Base-by-base conservation (phyloP, 2,329 filamentous ascomycete genomes). In the Claviceps cyperi region DNA sequence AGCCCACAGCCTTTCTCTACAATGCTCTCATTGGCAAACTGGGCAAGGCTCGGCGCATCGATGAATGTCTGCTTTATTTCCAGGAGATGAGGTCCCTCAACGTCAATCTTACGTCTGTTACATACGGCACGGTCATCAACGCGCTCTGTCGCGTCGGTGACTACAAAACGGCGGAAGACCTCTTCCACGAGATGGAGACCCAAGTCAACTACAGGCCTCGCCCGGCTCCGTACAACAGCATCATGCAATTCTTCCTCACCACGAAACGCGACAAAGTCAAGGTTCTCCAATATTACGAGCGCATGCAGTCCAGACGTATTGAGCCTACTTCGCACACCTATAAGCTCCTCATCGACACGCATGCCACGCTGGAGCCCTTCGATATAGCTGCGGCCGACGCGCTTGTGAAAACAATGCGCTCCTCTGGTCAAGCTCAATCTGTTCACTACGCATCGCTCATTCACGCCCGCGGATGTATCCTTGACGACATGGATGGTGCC, bases 181-280 rank as follows among this genome's bases (percentile, higher is more conserved):
- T 97, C 59, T 98, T 98, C 62, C 89, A 97, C 62, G 92, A 98
- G 72, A 98, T 98, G 92, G 92, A 98, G 72, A 81, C 84, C 45
- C 95, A 94, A 84, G 84, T 89, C 51, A 98, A 98, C 73, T 98
- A 98, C 78, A 97, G 96, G 74, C 88, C 92, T 40, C 84, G 92
- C 9, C 90, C 92, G 24, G 92, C 92, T 22, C 92, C 92, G 1
- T 98, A 98, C 76, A 96, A 98, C 74, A 94, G 88, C 68, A 86
- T 98, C 82, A 98, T 98, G 81, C 92, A 98, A 65, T 97, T 95
- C 72, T 98, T 97, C 78, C 75, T 97, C 58, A 94, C 87, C 51
- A 97, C 91, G 50, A 97, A 97, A 78, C 87, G 89, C 49, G 91
- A 98, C 66, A 91, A 92, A 70, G 72, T 76, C 66, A 97, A 97